These are phyloP conservation scores for Podaxis mareebaensis DNA, from an alignment of 768 basidiomycete species.

Conservation along the genomic window DNA sequence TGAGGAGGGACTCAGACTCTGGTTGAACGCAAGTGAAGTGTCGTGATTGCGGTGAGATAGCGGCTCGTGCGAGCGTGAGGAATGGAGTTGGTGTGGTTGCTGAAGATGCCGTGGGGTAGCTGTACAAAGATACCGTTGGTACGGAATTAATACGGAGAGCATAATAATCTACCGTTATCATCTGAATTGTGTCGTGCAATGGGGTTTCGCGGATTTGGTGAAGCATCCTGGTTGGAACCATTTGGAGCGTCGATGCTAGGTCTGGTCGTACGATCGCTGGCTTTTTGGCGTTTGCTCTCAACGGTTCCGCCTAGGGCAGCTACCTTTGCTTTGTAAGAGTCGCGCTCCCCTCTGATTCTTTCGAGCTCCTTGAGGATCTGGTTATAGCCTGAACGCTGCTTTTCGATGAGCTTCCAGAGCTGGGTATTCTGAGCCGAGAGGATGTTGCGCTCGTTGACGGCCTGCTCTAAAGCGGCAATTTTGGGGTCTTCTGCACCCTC, in stretches of 20 bases:
- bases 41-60: slow-evolving; percentile 28
- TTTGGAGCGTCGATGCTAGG: slow-evolving; percentile 29
- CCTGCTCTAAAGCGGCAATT: slow-evolving; percentile 72
- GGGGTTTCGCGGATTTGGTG: slow-evolving; percentile 26
- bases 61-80: slow-evolving; percentile 45
- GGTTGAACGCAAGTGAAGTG: slow-evolving; percentile 25
- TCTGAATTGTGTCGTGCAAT: slow-evolving; percentile 37
- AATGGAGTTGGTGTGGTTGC: slow-evolving; percentile 32
- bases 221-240: slow-evolving; percentile 12
- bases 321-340: slow-evolving; percentile 59
- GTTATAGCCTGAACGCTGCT: slow-evolving; percentile 80
- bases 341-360: slow-evolving; percentile 79
- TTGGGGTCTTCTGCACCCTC: slow-evolving; percentile 53
- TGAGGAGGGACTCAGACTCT: slow-evolving; percentile 17
- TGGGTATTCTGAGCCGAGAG: slow-evolving; percentile 84
- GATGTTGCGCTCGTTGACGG: slow-evolving; percentile 77
- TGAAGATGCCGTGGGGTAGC: slow-evolving; percentile 29
- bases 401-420: slow-evolving; percentile 95
- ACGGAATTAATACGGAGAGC: slow-evolving; percentile 10
- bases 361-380: slow-evolving; percentile 85
- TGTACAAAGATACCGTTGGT: slow-evolving; percentile 21
- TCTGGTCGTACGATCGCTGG: slow-evolving; percentile 27
- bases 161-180: slow-evolving; percentile 34
- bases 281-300: slow-evolving; percentile 32
- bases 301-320: slow-evolving; percentile 26